Evolutionary conservation across 805 yeast species (phyloP).

Genomic region (Cyberlindnera maclurae): DNA sequence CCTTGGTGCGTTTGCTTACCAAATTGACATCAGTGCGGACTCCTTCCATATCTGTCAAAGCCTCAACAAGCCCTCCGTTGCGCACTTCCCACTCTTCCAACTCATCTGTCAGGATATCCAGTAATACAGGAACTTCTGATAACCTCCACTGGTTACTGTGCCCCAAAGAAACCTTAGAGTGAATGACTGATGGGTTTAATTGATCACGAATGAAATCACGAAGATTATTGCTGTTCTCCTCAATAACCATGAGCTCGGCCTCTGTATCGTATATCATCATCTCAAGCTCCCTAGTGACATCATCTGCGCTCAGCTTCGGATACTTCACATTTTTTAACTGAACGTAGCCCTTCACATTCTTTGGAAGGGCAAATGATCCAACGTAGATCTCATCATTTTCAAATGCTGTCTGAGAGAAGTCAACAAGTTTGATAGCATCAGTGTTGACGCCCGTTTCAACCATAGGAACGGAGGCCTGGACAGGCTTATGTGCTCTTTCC

Average conservation of each 20-base stretch:
- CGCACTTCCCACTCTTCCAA: background rate
- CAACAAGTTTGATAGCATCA: slow-evolving; percentile 4
- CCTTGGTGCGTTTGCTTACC: background rate
- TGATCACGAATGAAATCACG: slow-evolving; percentile 29
- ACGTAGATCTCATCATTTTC: slow-evolving; percentile 28
- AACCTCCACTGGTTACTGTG: slow-evolving; percentile 33
- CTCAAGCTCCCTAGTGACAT: slow-evolving; percentile 13
- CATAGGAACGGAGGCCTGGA: slow-evolving; percentile 2
- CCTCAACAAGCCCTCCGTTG: background rate
- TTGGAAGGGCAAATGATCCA: slow-evolving; percentile 20
- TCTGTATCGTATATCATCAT: slow-evolving; percentile 21
- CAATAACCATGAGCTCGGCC: slow-evolving; percentile 28
- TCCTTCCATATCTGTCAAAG: background rate
- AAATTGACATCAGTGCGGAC: slow-evolving; percentile 1
- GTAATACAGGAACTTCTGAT: slow-evolving; percentile 21
- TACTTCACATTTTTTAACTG: slow-evolving; percentile 16
- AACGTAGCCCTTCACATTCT: slow-evolving; percentile 12
- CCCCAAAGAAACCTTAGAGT: slow-evolving; percentile 24
- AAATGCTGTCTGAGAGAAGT: slow-evolving; percentile 19
- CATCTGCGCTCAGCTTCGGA: slow-evolving; percentile 17
- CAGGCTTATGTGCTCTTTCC: slow-evolving; percentile 1
- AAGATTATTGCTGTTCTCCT: slow-evolving; percentile 24
- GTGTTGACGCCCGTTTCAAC: slow-evolving; percentile 11
- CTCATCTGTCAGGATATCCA: slow-evolving; percentile 3
- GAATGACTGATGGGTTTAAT: slow-evolving; percentile 17